Conservation (phyloP, 2,329 filamentous ascomycete species). For the Exophiala xenobiotica region DNA sequence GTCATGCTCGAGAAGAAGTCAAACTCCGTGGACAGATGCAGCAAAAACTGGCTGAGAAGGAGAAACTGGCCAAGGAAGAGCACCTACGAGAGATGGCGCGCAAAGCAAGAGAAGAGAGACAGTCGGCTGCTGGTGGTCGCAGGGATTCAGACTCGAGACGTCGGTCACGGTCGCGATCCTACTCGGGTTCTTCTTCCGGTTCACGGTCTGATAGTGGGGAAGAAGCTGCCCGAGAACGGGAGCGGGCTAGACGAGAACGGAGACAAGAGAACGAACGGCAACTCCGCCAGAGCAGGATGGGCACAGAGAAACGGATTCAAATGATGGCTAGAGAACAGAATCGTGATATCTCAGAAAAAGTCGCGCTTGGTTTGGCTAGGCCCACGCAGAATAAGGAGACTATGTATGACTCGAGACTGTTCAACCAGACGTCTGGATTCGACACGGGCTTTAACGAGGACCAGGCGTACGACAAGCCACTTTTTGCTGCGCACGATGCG, state of each 20-base stretch:
- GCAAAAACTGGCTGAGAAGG: conserved; percentile 92
- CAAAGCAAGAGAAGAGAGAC: conserved; percentile 81
- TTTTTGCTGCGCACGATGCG: conserved; percentile 93
- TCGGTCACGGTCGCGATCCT: conserved; percentile 31
- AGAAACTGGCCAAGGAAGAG: conserved; percentile 92
- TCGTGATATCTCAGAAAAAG: conserved; percentile 95
- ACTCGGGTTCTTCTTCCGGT: conserved; percentile 40
- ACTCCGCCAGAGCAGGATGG: conserved; percentile 91
- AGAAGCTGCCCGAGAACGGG: conserved; percentile 71
- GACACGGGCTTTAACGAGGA: conserved; percentile 95
- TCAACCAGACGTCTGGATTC: conserved; percentile 92
- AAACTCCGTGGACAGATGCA: conserved; percentile 92
- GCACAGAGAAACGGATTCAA: conserved; percentile 84
- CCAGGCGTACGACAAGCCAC: conserved; percentile 92
- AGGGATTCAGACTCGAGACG: conserved; percentile 40
- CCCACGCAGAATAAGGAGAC: conserved; percentile 87
- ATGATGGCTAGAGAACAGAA: conserved; percentile 94
- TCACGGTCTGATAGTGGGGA: conserved; percentile 57
- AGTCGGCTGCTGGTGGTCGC: conserved; percentile 39
- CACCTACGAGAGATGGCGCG: conserved; percentile 83
- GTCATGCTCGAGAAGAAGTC: conserved; percentile 93
- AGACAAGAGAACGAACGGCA: conserved; percentile 83
- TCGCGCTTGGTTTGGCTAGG: conserved; percentile 90
- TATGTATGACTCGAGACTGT: conserved; percentile 95
- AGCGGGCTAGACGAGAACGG: conserved; percentile 73